Evolutionary conservation across 1,284 basidiomycete genomes (phyloP).

Genomic region (Gymnopus androsaceus): DNA sequence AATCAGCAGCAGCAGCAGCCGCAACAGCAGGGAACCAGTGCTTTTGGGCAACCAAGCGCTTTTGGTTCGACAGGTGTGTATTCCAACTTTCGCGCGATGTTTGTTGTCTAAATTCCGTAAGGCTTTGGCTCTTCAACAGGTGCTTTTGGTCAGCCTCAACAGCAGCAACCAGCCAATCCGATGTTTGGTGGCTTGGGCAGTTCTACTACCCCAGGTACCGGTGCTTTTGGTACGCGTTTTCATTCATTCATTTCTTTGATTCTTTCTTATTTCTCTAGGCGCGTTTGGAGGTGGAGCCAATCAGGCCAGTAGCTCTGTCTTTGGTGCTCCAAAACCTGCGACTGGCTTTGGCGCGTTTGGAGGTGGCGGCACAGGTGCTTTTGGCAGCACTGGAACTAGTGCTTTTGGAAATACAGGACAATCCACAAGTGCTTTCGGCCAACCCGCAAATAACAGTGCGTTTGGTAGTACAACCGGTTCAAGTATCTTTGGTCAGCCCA

Average conservation of each 20-base stretch:
- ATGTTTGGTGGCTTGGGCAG: conserved; percentile 70
- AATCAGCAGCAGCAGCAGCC: conserved; percentile 42
- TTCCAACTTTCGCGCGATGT: conserved; percentile 25
- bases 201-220: conserved; percentile 36
- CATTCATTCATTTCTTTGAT: conserved; percentile 19
- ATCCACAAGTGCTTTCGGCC: conserved; percentile 40
- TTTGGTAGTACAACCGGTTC: conserved; percentile 38
- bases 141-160: conserved; percentile 50
- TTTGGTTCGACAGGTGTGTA: conserved; percentile 46
- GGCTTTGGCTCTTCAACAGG: conserved; percentile 40
- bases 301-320: conserved; percentile 47
- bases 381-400: conserved; percentile 39
- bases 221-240: conserved; percentile 61
- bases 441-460: conserved; percentile 32
- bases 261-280: conserved; percentile 40
- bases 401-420: conserved; percentile 37
- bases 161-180: conserved; percentile 71
- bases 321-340: conserved; percentile 65
- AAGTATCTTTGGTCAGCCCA: conserved; percentile 18
- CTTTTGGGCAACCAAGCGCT: conserved; percentile 50
- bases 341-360: conserved; percentile 72
- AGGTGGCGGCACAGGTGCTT: conserved; percentile 46
- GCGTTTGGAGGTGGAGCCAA: conserved; percentile 53
- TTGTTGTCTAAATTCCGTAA: conserved; percentile 22
- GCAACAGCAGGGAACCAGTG: conserved; percentile 38